Evolutionary conservation across 495 filamentous ascomycete genomes (phyloP), one percentile per base, ranked within the genome.

Genomic region (Penicillium arizonense): DNA sequence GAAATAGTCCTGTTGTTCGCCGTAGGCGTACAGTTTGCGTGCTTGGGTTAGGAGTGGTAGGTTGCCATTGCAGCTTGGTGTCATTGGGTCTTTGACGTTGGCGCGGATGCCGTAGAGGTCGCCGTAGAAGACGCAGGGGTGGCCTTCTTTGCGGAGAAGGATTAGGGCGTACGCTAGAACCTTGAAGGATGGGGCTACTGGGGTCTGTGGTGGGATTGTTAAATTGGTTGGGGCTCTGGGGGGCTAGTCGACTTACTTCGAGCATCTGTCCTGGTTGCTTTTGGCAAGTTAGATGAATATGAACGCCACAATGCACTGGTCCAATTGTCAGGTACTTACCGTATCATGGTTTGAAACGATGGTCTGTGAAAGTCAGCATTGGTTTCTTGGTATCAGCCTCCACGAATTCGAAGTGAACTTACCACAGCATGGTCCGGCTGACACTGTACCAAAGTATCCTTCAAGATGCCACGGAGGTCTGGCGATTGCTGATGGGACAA

Each of bases 111-210:
- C 87, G 62, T 88, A 90, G 9, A 90, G 56, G 56, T 91, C 87
- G 28, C 87, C 87, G 61, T 86, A 90, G 63, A 87, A 91, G 44
- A 89, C 57, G 55, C 86, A 90, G 0, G 87, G 87, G 50, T 85
- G 85, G 32, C 87, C 87, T 11, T 75, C 65, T 34, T 74, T 62
- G 20, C 85, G 83, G 16, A 90, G 80, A 13, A 90, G 81, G 49
- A 89, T 89, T 33, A 86, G 69, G 7, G 81, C 67, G 53, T 87
- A 83, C 26, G 81, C 80, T 10, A 84, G 65, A 2, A 81, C 75
- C 55, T 84, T 81, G 72, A 86, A 87, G 60, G 75, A 78, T 3
- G 68, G 59, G 6, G 76, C 65, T 8, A 87, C 74, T 5, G 73
- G 75, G 8, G 78, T 75, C 72, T 76, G 47, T 21, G 12, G 11